Evolutionary conservation across 352 stramenopile species (phyloP).

Genomic region (Albugo candida): DNA sequence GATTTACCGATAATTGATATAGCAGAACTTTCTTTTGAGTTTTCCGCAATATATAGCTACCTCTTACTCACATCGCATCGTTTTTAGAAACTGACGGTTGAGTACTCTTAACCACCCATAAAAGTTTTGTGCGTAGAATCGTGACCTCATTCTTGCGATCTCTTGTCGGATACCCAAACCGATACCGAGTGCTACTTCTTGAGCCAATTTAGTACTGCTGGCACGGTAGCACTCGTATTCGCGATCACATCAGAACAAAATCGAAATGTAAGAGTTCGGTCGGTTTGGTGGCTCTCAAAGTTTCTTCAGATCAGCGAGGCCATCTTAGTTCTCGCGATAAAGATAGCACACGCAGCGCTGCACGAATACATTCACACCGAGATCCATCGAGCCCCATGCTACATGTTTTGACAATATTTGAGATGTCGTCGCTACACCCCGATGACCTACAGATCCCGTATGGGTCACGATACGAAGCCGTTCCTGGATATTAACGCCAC

Average conservation of each 20-base stretch:
- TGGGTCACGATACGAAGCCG: slow-evolving; percentile 10
- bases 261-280: slow-evolving; percentile 21
- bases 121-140: slow-evolving; percentile 6
- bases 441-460: too few species aligned
- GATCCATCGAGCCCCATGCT: too few species aligned
- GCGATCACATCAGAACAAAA: slow-evolving; percentile 6
- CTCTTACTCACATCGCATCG: slow-evolving; percentile 2
- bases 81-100: slow-evolving; percentile 8
- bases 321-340: slow-evolving; percentile 2
- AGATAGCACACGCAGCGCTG: too few species aligned
- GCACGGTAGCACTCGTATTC: not conserved
- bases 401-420: too few species aligned
- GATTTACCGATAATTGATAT: slow-evolving; percentile 3
- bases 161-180: slow-evolving; percentile 11
- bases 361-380: too few species aligned
- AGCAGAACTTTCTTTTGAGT: not conserved
- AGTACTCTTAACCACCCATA: slow-evolving; percentile 16
- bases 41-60: not conserved
- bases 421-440: too few species aligned
- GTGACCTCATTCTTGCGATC: slow-evolving; percentile 17
- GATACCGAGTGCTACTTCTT: slow-evolving; percentile 10
- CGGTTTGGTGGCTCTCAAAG: slow-evolving; percentile 10
- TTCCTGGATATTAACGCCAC: too few species aligned
- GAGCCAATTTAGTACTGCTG: slow-evolving; percentile 1
- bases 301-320: slow-evolving; percentile 8